A percentile compares a stretch with the other conserved stretches of the same genome.
These are phyloP conservation scores for Ogataea paraovalis DNA, from an alignment of 805 yeast genomes.

Conservation along the genomic window DNA sequence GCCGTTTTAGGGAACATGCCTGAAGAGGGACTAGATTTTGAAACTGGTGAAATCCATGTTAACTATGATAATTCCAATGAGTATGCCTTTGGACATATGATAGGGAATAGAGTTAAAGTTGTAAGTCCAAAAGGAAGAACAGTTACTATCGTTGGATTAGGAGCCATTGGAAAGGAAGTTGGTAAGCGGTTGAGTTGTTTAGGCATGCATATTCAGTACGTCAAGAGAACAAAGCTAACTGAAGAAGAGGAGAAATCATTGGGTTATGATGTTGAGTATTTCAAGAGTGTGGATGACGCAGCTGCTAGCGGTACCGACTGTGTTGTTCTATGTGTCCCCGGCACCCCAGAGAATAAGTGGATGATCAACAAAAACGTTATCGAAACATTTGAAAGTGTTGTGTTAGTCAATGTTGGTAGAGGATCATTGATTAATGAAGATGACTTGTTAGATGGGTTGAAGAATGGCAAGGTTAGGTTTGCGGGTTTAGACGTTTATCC, in stretches of 20 bases:
- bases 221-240: constrained; percentile 48
- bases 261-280: constrained; percentile 44
- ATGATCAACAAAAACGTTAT: constrained; percentile 49
- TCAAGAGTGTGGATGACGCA: constrained; percentile 40
- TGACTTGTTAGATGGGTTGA: constrained; percentile 58
- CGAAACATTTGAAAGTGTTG: constrained; percentile 45
- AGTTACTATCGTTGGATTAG: constrained; percentile 70
- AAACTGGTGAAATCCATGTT: constrained; percentile 27
- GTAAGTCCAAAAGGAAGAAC: constrained; percentile 54
- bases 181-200: constrained; percentile 53
- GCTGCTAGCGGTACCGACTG: constrained; percentile 39
- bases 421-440: constrained; percentile 66
- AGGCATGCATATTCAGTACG: constrained; percentile 63
- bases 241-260: constrained; percentile 34
- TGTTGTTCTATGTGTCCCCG: constrained; percentile 65
- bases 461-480: constrained; percentile 54
- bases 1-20: constrained; percentile 29
- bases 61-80: constrained; percentile 17
- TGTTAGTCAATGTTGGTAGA: constrained; percentile 72
- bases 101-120: constrained; percentile 42
- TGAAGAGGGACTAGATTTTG: constrained; percentile 23
- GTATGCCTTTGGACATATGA: constrained; percentile 38
- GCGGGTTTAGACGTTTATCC: constrained; percentile 75
- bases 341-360: constrained; percentile 52
- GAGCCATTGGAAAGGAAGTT: constrained; percentile 65